Evolutionary conservation across 805 yeast genomes (phyloP), one percentile per base, ranked within the genome.

Genomic region (Starmerella geochares): DNA sequence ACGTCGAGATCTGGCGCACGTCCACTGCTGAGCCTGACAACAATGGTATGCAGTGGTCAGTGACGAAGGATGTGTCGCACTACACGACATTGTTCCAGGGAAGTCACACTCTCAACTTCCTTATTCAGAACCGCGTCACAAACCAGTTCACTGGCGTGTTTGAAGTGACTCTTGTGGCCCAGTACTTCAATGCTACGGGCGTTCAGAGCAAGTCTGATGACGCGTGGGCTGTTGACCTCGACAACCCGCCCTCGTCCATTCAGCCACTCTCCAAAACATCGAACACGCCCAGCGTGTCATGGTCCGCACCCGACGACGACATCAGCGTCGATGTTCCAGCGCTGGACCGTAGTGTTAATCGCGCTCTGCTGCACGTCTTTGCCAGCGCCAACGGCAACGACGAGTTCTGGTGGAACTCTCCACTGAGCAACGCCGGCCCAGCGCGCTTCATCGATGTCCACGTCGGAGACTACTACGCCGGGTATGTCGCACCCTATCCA

Each of bases 1-100:
- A 80, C 28, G 69, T 73, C 14, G 83, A 83, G 54, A 67, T 86
- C 35, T 86, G 95, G 94, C 75, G 95, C 65, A 79, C 86, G 0
- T 81, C 90, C 2, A 86, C 95, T 2, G 79, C 83, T 14, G 95
- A 86, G 65, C 95, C 95, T 1, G 77, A 75, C 54, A 63, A 80
- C 60, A 59, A 73, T 67, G 63, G 64, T 17, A 57, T 66, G 2
- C 73, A 76, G 9, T 75, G 70, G 59, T 75, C 83, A 16, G 67
- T 74, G 38, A 66, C 71, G 28, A 86, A 84, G 61, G 95, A 86
- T 61, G 74, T 85, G 0, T 72, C 87, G 2, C 65, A 68, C 20
- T 86, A 79, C 61, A 59, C 72, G 3, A 53, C 67, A 0, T 62
- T 85, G 27, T 83, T 86, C 62, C 58, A 65, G 32, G 43, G 46